Base-by-base conservation (phyloP, 2,329 filamentous ascomycete genomes). In the Colletotrichum graminicola region DNA sequence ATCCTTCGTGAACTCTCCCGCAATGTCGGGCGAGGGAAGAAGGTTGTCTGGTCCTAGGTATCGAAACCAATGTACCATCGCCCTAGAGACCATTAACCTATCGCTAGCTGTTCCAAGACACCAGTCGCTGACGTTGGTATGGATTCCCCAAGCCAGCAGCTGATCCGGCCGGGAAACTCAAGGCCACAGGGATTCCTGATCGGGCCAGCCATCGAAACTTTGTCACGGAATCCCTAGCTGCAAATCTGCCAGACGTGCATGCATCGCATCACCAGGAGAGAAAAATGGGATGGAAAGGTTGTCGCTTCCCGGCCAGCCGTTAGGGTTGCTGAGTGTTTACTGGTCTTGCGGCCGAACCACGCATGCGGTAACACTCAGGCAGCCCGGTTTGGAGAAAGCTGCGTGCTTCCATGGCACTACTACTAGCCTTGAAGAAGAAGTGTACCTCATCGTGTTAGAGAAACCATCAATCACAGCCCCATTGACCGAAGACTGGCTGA, bases 171-270 rank as follows among this genome's bases (percentile, higher is more conserved):
- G 8, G 65, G 54, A 6, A 71, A 61, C 23, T 23, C 51, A 57
- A 52, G n/a, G 64, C 41, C 41, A 57, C 36, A 18, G 45, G 36
- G 54, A 59, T 8, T 34, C 59, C 60, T 26, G 32, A 64, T 64
- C 69, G 68, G 54, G 65, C 45, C 59, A 68, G 52, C 59, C 65
- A 64, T 71, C 59, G 68, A 71, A 68, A 54, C 54, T 16, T 36
- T 56, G 16, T 47, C 2, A 23, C 3, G 26, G 52, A 32, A 41
- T 57, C 21, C 2, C 59, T 54, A 69, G 36, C 60, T 64, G 66
- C 69, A 36, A 72, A 64, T 43, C 59, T 69, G 69, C 65, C 54
- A 69, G 54, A 69, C 65, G 11, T 72, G 60, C 47, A 71, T 56
- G 21, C 56, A 51, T 67, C 49, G 21, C 56, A 51, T 71, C 39